Base-by-base conservation (phyloP, 2,329 filamentous ascomycete genomes). In the Xylaria sp. region DNA sequence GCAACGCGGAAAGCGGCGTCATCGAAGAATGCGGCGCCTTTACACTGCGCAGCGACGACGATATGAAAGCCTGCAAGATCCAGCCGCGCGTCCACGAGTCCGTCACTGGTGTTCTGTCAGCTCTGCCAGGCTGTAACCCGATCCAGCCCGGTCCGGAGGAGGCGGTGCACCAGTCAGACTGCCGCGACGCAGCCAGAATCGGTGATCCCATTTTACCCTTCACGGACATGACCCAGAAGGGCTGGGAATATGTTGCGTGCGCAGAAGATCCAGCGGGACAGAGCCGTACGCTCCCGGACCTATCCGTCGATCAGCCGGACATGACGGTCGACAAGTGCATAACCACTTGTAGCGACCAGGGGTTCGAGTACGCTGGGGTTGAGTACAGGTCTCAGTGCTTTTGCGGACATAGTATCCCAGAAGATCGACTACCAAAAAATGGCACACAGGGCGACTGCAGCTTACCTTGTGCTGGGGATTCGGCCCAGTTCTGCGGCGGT, bases 51-150 rank as follows among this genome's bases (percentile, higher is more conserved):
- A 70, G 74, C 45, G 71, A 76, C 9, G 75, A 79, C 47, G 76
- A 76, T 33, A 76, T 75, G 65, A 67, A 79, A 31, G 73, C 76
- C 15, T 88, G 85, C 73, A 79, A 76, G 43, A 67, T 84, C 11
- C 74, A 79, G 0, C 71, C 78, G 1, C 77, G 74, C 14, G 70
- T 81, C 23, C 61, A 81, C 55, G 83, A 87, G 68, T 50, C 72
- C 33, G 73, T 79, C 23, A 73, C 74, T 19, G 83, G 83, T 9
- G 70, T 75, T 15, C 72, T 86, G 6, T 63, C 72, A 0, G 71
- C 73, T 0, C 79, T 87, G 1, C 84, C 84, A 0, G 85, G 84
- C n/a, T 87, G 84, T 76, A 87, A 87, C 67, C 72, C 79, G 1
- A 67, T 83, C 28, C 78, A 73, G 35, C 55, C 68, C 11, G 75